Evolutionary conservation across 305 asterid genomes (phyloP).

Genomic region (Stenogyne calaminthoides): DNA sequence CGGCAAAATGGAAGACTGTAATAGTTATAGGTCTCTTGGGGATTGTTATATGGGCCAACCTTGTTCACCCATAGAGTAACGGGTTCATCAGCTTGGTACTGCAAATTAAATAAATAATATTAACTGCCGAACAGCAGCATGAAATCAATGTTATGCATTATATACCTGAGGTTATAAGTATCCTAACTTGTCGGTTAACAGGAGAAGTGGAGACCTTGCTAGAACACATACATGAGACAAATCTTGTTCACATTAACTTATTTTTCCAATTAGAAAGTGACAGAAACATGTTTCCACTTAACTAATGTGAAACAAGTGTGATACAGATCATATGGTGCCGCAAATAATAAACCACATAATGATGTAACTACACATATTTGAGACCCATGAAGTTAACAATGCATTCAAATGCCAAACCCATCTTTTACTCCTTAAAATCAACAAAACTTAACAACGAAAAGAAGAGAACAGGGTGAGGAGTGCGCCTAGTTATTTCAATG

Average conservation of each 20-base stretch:
- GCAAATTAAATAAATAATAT: conserved; percentile 40
- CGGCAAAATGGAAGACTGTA: conserved; percentile 85
- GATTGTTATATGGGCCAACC: conserved; percentile 91
- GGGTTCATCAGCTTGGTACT: conserved; percentile 71
- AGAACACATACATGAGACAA: background rate
- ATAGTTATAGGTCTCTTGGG: conserved; percentile 90
- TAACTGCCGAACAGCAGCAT: conserved; percentile 5
- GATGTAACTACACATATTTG: background rate
- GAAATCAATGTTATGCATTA: conserved; percentile 9
- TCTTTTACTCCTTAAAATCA: background rate
- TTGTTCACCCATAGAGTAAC: conserved; percentile 85
- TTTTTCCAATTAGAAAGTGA: background rate
- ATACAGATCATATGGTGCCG: background rate
- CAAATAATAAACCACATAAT: background rate
- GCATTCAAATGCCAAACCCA: conserved; percentile 6
- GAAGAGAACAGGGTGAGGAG: background rate
- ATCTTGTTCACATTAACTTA: background rate
- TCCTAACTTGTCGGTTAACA: conserved; percentile 13
- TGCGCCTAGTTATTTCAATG: background rate
- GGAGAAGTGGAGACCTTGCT: background rate
- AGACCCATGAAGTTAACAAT: conserved; percentile 1
- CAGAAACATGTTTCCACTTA: background rate
- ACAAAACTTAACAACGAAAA: conserved; percentile 1
- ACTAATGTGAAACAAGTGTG: background rate
- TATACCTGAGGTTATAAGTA: conserved; percentile 3